Evolutionary conservation across 1,284 basidiomycete species (phyloP).

Genomic region (Trichosporon inkin): DNA sequence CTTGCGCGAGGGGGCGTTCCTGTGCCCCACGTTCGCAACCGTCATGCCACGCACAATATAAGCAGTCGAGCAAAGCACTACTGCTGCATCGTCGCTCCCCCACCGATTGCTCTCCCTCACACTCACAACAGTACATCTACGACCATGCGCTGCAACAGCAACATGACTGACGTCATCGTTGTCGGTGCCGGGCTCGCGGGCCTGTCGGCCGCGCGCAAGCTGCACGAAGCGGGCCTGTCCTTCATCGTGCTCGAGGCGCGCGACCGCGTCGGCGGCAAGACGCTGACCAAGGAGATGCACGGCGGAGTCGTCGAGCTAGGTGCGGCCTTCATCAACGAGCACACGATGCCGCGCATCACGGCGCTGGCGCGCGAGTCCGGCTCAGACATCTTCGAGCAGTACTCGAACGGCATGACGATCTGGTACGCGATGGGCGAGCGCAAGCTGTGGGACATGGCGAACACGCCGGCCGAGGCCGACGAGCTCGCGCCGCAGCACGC

Average conservation of each 20-base stretch:
- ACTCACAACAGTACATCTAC: not conserved
- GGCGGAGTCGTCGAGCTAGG: slow-evolving; percentile 19
- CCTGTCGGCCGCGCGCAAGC: slow-evolving; percentile 15
- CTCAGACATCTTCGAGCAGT: slow-evolving; percentile 13
- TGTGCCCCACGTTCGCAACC: too few relatives aligned
- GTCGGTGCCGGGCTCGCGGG: slow-evolving; percentile 22
- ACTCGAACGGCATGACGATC: slow-evolving; percentile 2
- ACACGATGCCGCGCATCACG: slow-evolving; percentile 13
- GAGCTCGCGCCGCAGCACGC: not conserved
- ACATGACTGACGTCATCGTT: slow-evolving; percentile 16
- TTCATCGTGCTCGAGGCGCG: slow-evolving; percentile 21
- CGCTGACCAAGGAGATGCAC: slow-evolving; percentile 4
- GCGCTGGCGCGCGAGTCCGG: slow-evolving; percentile 11
- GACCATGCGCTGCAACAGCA: not conserved
- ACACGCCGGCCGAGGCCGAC: not conserved
- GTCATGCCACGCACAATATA: too few relatives aligned
- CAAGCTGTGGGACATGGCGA: too few relatives aligned
- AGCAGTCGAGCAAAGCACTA: too few relatives aligned
- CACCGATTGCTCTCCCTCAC: too few relatives aligned
- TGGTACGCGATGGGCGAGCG: not conserved
- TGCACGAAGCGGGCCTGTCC: slow-evolving; percentile 17
- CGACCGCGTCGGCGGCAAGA: slow-evolving; percentile 21
- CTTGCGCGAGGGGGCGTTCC: too few relatives aligned
- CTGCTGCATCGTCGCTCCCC: too few relatives aligned
- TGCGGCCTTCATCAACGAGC: slow-evolving; percentile 21